Base-by-base conservation (phyloP, 2,329 filamentous ascomycete genomes). In the Talaromyces islandicus region DNA sequence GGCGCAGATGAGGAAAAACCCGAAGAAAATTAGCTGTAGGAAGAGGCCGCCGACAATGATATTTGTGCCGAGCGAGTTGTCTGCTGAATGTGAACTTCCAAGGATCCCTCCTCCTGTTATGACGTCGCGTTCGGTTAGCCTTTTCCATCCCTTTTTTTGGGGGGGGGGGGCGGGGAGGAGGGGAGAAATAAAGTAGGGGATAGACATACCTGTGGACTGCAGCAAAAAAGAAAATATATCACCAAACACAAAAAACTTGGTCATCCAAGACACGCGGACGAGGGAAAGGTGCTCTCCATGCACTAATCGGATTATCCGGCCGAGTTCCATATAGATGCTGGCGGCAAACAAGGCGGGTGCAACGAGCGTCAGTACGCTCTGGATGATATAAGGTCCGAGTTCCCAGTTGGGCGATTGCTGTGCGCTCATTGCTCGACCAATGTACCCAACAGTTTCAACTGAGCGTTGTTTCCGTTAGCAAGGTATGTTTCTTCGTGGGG, bases 301-400 rank as follows among this genome's bases (percentile, higher is more conserved):
- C 0, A 68, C 62, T 17, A 69, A 48, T 2, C 56, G 38, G 24
- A 76, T 71, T n/a, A 75, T 66, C 0, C 73, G 69, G 0, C 71
- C 71, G 1, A 76, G 68, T 35, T 68, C 41, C 69, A 71, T 73
- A 62, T 73, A 73, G n/a, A 73, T 67, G 0, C 65, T 66, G 1
- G 71, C 70, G 14, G 74, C 75, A 56, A 73, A 75, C 0, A 77
- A 63, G 7, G 71, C 68, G 0, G 75, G 75, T 0, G 69, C 72
- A 5, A 77, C 56, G 2, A 75, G 67, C 30, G 70, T 57, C 14
- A 68, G 54, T 12, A 70, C 54, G n/a, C 62, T 64, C 59, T 73
- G 70, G 1, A 71, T 68, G 12, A 69, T 67, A 59, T 68, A 73
- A 0, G 65, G 66, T 2, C 59, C 62, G 21, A 52, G 0, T 7